Base-by-base conservation (phyloP, 2,329 filamentous ascomycete species). In the Apiospora malaysiana region DNA sequence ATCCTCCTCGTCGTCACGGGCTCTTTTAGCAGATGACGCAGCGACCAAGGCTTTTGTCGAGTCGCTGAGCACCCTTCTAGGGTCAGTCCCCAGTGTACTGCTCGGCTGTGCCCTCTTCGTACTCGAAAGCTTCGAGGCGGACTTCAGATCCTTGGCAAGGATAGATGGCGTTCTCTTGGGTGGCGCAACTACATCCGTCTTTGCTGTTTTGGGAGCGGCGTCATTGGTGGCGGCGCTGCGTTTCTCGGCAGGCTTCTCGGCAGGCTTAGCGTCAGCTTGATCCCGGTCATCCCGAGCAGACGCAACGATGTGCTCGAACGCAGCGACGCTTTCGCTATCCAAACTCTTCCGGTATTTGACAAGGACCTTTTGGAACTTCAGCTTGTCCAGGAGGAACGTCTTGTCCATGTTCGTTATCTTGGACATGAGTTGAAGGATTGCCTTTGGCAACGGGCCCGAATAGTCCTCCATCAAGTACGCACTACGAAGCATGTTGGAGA, bases 331-430 rank as follows among this genome's bases (percentile, higher is more conserved):
- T 42, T 90, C 85, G 46, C 86, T 85, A 5, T 92, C 88, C 66
- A 91, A 82, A 5, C 85, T 85, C 75, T 91, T 91, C 76, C 93
- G 90, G 37, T 89, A 91, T 76, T 89, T 90, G 72, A 89, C 89
- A 51, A 90, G 85, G 21, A 93, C 87, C 70, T 88, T 89, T 71
- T 89, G 87, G 70, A 94, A 88, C 76, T 92, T 92, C 51, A 90
- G 87, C 72, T 88, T 90, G 74, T 90, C 88, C 56, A 90, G 82
- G 46, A 90, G 79, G 63, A 85, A 85, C 72, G 87, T 89, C 73
- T 86, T 88, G 67, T 86, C 89, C 56, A 90, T 85, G 71, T 90
- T 91, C 46, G 87, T 89, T 71, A 90, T 89, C 70, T 86, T 82
- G 6, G 89, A 86, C 78, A 94, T 86, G 43, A 93, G 84, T 68